These are phyloP conservation scores for Torulaspora franciscae DNA, from an alignment of 805 yeast genomes.

Conservation along the genomic window DNA sequence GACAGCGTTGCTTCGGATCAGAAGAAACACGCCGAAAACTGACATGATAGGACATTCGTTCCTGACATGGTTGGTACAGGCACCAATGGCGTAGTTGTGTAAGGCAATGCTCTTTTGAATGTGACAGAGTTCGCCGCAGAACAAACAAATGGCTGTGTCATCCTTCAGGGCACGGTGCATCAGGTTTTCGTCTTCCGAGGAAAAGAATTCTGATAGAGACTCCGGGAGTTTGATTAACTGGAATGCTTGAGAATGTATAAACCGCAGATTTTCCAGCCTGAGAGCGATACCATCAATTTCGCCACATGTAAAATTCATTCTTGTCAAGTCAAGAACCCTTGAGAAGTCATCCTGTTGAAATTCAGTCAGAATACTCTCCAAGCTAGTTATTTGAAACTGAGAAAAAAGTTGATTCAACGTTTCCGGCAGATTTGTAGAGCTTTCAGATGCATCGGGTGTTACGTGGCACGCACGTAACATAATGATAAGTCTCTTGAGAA, in stretches of 20 bases:
- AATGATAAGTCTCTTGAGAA: conserved; percentile 18
- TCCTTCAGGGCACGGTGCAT: conserved; percentile 36
- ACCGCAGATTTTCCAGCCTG: background rate
- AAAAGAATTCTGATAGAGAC: conserved; percentile 53
- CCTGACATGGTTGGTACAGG: conserved; percentile 68
- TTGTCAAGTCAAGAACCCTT: background rate
- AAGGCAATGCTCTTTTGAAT: conserved; percentile 51
- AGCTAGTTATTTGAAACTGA: conserved; percentile 1
- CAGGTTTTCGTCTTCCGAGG: conserved; percentile 40
- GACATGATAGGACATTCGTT: conserved; percentile 47
- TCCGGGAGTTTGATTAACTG: conserved; percentile 59
- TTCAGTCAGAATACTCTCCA: conserved; percentile 3
- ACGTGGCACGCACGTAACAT: conserved; percentile 16
- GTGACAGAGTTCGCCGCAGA: conserved; percentile 67
- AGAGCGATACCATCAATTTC: background rate
- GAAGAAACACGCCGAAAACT: conserved; percentile 26
- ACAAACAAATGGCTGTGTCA: conserved; percentile 84
- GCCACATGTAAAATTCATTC: background rate
- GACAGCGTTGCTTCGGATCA: conserved; percentile 30
- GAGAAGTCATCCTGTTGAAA: conserved; percentile 5
- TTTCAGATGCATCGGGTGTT: conserved; percentile 1
- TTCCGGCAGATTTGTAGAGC: background rate
- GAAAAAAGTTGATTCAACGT: conserved; percentile 4
- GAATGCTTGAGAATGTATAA: conserved; percentile 45
- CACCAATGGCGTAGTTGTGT: conserved; percentile 57